phyloP scores from a whole-genome alignment of 192 early-diverging fungal genomes.

The Tieghemiomyces parasiticus region DNA sequence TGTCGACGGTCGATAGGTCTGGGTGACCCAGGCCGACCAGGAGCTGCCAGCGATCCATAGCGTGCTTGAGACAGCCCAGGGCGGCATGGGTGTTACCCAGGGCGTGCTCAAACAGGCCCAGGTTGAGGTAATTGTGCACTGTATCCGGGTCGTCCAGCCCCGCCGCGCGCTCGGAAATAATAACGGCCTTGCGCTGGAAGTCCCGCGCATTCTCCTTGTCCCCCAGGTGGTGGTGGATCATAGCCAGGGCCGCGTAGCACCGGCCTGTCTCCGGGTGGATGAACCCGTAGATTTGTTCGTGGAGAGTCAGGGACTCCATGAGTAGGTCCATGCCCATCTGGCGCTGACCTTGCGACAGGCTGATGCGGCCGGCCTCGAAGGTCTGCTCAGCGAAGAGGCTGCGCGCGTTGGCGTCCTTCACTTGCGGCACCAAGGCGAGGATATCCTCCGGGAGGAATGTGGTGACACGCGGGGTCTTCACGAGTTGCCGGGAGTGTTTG shows the following conservation, averaged over 20 bases:
- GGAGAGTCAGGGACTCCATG: constrained; percentile 65
- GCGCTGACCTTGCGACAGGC: constrained; percentile 61
- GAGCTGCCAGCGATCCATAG: constrained; percentile 65
- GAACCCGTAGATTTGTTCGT: constrained; percentile 89
- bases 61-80: constrained; percentile 68
- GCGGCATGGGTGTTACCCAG: constrained; percentile 46
- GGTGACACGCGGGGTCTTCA: too few species aligned
- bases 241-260: constrained; percentile 65
- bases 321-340: constrained; percentile 68
- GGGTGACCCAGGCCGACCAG: constrained; percentile 62
- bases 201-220: constrained; percentile 48
- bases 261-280: constrained; percentile 82
- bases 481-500: too few species aligned
- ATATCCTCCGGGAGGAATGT: constrained; percentile 18
- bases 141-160: constrained; percentile 83
- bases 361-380: constrained; percentile 69
- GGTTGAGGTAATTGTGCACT: constrained; percentile 76
- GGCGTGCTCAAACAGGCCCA: constrained; percentile 82
- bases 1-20: constrained; percentile 69
- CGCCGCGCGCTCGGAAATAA: constrained; percentile 67
- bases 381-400: constrained; percentile 77
- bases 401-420: constrained; percentile 25
- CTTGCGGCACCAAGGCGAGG: constrained; percentile 20
- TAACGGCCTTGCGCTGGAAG: constrained; percentile 56
- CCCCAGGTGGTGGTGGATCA: constrained; percentile 60